Base-by-base conservation (phyloP, 306 rosid genomes). In the Corylus americana region DNA sequence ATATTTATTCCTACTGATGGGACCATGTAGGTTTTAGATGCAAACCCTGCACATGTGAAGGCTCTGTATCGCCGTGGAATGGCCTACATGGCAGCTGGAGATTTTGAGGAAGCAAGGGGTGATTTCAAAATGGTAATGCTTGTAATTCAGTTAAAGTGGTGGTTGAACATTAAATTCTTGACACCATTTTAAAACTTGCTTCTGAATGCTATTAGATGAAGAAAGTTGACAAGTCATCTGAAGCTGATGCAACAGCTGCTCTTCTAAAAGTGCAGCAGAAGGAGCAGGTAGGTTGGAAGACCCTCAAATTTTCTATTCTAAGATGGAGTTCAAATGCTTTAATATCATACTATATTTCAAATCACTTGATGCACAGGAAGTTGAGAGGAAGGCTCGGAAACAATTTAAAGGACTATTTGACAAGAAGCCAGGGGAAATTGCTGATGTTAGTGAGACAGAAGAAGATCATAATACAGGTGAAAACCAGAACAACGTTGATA, bases 41-140 rank as follows among this genome's bases (percentile, higher is more conserved):
- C 98, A 59, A 95, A 93, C 81, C 99, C 94, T 64, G 94, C 92
- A 31, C 90, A 95, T 77, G 91, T 84, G 74, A 95, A 95, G 88
- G 97, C 94, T 82, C 90, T 95, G n/a, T 95, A 92, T 84, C 96
- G 99, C 53, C 98, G 99, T 69, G 99, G 98, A 78, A 93, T 93
- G 98, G 97, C 98, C 75, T 91, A 90, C 89, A 84, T 93, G 97
- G 79, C 85, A 62, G 89, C 75, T 2, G 98, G 97, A 78, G 97
- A 95, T 79, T 93, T 95, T 11, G 96, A 95, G 78, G 99, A 95
- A 84, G 99, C 99, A 73, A 89, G 81, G 77, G 77, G 22, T 44
- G 99, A 95, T 84, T 93, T 95, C 82, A 81, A 88, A 61, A 95
- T 68, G 96, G 99, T 95, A 86, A 70, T 73, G 27, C 72, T 74